phyloP scores from a whole-genome alignment of 1,139 yeast species.

The Debaryomyces udenii region DNA sequence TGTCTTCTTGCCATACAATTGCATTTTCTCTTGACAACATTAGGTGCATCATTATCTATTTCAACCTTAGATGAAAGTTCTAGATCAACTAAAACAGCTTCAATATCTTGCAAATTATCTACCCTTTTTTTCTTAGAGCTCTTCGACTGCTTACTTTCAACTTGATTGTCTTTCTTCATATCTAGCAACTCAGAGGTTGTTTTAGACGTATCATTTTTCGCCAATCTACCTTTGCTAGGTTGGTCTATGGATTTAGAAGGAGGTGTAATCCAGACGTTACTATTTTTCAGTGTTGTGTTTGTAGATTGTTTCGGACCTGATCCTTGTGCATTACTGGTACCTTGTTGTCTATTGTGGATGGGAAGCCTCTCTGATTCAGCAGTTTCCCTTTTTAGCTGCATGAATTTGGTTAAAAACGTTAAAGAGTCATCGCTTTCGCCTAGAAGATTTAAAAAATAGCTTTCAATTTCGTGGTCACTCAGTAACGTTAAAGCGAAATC shows the following conservation, averaged over 20 bases:
- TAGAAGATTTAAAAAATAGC: constrained; percentile 53
- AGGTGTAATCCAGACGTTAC: constrained; percentile 13
- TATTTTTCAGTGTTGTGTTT: constrained; percentile 3
- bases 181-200: constrained; percentile 46
- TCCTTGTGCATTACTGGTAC: background rate
- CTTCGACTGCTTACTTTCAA: constrained; percentile 27
- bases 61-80: constrained; percentile 27
- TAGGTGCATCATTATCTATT: constrained; percentile 14
- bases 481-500: constrained; percentile 49
- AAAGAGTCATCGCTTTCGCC: constrained; percentile 55
- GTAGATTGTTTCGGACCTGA: constrained; percentile 6
- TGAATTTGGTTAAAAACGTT: constrained; percentile 40
- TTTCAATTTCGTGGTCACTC: constrained; percentile 44
- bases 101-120: constrained; percentile 61
- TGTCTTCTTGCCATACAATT: constrained; percentile 86
- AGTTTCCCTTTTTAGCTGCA: constrained; percentile 17
- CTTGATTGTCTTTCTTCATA: constrained; percentile 23
- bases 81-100: constrained; percentile 40
- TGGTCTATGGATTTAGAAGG: constrained; percentile 24
- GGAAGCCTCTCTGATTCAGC: constrained; percentile 11
- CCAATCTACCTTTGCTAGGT: constrained; percentile 21
- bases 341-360: constrained; percentile 5
- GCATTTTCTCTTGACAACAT: constrained; percentile 45
- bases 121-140: constrained; percentile 41
- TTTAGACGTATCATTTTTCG: constrained; percentile 26